Base-by-base conservation (phyloP, 2,329 filamentous ascomycete genomes). In the Ophiocordyceps camponoti-saundersi region DNA sequence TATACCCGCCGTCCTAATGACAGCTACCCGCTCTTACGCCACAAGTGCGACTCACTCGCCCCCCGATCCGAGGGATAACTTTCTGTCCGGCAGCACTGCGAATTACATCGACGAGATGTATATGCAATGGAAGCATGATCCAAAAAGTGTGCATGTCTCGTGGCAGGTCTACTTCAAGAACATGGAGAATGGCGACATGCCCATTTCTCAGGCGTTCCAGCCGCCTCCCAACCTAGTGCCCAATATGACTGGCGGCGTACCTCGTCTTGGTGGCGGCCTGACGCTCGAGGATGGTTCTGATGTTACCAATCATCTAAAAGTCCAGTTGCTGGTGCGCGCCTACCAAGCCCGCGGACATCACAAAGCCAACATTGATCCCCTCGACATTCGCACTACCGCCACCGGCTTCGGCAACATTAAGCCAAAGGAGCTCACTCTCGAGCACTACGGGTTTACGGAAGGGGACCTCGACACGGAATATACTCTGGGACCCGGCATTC, bases 81-180 rank as follows among this genome's bases (percentile, higher is more conserved):
- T 98, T 75, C 77, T 98, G 51, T 86, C 88, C 53, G 92, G 92
- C 55, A 96, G 86, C 72, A 92, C 90, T 50, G 92, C 92, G 67
- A 95, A 94, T 72, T 98, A 98, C 71, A 87, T 98, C 63, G 92
- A 98, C 66, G 92, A 95, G 73, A 98, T 98, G 92, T 98, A 98
- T 69, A 73, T 95, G 71, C 81, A 89, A 63, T 98, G 92, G 92
- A 95, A 90, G 69, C 74, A 85, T 53, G 88, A 98, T 58, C 89
- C 92, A 46, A 77, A 80, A 58, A 95, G 86, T 61, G 92, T 98
- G 49, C 92, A 98, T 68, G 76, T 95, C 58, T 98, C 92, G 64
- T 98, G 92, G 92, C 90, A 95, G 71, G 82, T 93, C 62, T 98
- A 98, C 77, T 98, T 98, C 77, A 86, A 82, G 71, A 98, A 98